Percentiles rank a stretch among this genome's conserved stretches.
Evolutionary conservation across 1,139 yeast species (phyloP).

Genomic region (Petasospora fabianii): DNA sequence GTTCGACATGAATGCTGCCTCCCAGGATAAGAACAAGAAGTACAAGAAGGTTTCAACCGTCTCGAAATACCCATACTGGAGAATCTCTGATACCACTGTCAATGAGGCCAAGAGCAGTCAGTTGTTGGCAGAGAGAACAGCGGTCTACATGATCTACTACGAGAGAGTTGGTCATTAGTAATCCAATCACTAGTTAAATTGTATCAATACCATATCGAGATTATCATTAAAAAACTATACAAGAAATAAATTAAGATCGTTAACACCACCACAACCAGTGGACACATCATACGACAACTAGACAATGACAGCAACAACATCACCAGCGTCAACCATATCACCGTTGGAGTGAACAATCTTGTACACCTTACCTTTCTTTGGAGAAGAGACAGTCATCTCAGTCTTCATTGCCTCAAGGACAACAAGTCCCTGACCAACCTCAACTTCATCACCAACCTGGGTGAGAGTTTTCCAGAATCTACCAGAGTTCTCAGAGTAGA

Average conservation of each 20-base stretch:
- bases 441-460: conserved; percentile 72
- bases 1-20: conserved; percentile 2
- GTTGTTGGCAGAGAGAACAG: conserved; percentile 64
- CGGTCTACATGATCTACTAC: conserved; percentile 81
- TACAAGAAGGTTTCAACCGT: conserved; percentile 47
- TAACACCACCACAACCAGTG: background rate
- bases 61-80: conserved; percentile 73
- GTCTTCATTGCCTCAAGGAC: conserved; percentile 98
- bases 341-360: conserved; percentile 81
- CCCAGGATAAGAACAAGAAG: conserved; percentile 16
- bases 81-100: conserved; percentile 72
- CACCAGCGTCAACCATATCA: conserved; percentile 96
- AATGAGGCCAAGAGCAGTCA: conserved; percentile 58
- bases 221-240: conserved; percentile 2
- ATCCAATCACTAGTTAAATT: background rate
- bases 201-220: background rate
- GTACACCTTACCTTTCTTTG: conserved; percentile 70
- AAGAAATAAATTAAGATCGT: conserved; percentile 3
- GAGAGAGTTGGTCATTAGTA: conserved; percentile 36
- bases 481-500: conserved; percentile 92
- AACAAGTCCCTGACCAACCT: conserved; percentile 72
- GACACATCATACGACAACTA: background rate
- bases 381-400: conserved; percentile 82
- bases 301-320: conserved; percentile 67
- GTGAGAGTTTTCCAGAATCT: conserved; percentile 94